Percentiles rank a stretch among this genome's conserved stretches.
These are phyloP conservation scores for Arabidopsis suecica DNA, from an alignment of 345 rosid genomes.

Conservation along the genomic window DNA sequence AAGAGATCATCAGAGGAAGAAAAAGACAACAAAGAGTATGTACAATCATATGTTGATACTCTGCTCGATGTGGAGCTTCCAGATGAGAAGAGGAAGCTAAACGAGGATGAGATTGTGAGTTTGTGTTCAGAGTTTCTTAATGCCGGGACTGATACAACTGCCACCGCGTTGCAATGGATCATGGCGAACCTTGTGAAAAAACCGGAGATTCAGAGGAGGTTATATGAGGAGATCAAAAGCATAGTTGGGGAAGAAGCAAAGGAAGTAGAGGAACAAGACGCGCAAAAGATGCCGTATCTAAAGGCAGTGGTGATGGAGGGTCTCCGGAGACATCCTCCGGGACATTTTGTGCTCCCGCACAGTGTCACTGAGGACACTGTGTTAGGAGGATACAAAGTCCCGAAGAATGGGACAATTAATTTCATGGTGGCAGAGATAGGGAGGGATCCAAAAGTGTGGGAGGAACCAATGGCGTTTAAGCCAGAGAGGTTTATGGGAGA, in stretches of 20 bases:
- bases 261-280: slow-evolving; percentile 46
- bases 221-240: slow-evolving; percentile 37
- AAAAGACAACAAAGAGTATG: background rate
- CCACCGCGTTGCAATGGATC: slow-evolving; percentile 52
- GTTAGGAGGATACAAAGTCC: slow-evolving; percentile 43
- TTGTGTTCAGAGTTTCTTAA: slow-evolving; percentile 45
- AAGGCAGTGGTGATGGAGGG: slow-evolving; percentile 47
- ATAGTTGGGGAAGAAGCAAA: slow-evolving; percentile 26
- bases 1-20: background rate
- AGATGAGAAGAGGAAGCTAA: background rate
- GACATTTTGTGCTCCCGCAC: slow-evolving; percentile 44
- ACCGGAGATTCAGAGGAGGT: slow-evolving; percentile 36
- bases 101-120: slow-evolving; percentile 6
- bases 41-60: slow-evolving; percentile 20
- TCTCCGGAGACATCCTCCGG: slow-evolving; percentile 48
- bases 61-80: background rate
- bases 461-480: slow-evolving; percentile 52
- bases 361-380: slow-evolving; percentile 42
- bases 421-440: slow-evolving; percentile 49
- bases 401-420: slow-evolving; percentile 39
- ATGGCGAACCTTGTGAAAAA: slow-evolving; percentile 50
- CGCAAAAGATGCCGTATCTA: slow-evolving; percentile 41
- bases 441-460: slow-evolving; percentile 47
- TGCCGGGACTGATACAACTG: slow-evolving; percentile 47
- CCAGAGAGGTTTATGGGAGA: slow-evolving; percentile 47